phyloP scores from a whole-genome alignment of 164 flowering plant species.

The Chimonanthus praecox region DNA sequence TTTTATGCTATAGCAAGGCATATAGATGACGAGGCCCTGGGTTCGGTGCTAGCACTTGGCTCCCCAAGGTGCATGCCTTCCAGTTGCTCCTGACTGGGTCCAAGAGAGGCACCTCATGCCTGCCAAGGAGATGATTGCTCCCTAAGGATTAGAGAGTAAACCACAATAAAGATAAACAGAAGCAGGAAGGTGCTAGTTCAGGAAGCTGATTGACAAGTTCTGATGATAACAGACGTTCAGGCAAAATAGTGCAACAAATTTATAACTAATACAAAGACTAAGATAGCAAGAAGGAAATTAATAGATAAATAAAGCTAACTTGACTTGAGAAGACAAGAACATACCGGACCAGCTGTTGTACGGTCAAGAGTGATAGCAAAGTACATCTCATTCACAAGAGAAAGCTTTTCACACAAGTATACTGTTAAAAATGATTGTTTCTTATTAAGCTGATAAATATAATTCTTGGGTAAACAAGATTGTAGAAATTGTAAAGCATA shows the following conservation, averaged over 20 bases:
- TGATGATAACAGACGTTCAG: not conserved
- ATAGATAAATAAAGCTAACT: not conserved
- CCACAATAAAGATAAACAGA: no score
- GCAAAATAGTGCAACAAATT: not conserved
- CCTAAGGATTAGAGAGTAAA: no score
- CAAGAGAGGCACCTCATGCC: no score
- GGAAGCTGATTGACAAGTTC: not conserved
- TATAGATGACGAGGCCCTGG: no score
- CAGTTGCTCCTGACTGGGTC: no score
- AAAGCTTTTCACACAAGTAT: slow-evolving; percentile 80
- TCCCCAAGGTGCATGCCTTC: no score
- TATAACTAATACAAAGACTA: not conserved
- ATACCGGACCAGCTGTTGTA: slow-evolving; percentile 67
- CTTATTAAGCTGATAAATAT: not conserved
- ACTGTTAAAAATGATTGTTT: slow-evolving; percentile 3
- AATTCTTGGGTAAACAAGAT: no score
- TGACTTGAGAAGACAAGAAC: not conserved
- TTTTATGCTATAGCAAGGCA: no score
- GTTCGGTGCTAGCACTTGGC: no score
- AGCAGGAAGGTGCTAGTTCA: not conserved
- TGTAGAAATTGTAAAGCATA: no score
- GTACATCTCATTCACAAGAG: slow-evolving; percentile 96
- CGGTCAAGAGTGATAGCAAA: slow-evolving; percentile 96
- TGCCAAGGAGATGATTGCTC: no score
- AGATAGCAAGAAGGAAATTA: not conserved